Evolutionary conservation across 148 eudicot species (phyloP), one percentile per base, ranked within the genome.

Genomic region (Rhododendron williamsianum): DNA sequence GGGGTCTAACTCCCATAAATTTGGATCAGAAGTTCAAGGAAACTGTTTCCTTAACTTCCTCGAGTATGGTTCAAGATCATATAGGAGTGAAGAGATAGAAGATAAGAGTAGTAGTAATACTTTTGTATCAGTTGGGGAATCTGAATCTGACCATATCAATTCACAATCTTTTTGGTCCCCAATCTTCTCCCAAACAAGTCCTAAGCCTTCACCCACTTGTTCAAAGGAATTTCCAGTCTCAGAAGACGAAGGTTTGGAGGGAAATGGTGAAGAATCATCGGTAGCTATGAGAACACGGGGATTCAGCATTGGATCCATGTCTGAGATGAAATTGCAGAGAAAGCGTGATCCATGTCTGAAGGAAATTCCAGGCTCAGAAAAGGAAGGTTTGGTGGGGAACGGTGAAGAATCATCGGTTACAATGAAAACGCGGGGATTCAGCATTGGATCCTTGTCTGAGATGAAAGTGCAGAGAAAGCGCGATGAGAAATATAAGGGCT

Each of bases 21-120:
- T 90, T 87, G 85, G 92, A 92, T 83, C 88, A 87, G 78, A 90
- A 84, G 86, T 90, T 95, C 84, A 90, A 88, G 76, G 91, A 89
- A 84, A 86, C 84, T 88, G 85, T 84, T 78, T 86, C 79, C n/a
- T 65, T 72, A 43, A 25, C 83, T 60, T 90, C 93, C 41, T 82
- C 90, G 2, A 30, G 86, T 16, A 85, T 91, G 94, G 82, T 5
- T 90, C 91, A 49, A 92, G 89, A 82, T 88, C 88, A 21, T 82
- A 54, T 81, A 85, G 90, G 88, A 71, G 80, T 84, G 88, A 81
- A 80, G 74, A 87, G 51, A 82, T 56, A 78, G 92, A 49, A 58
- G 91, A 86, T 21, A 71, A 35, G 82, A 48, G 77, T 79, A 83
- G 49, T 54, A 38, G 78, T 45, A 84, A 80, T 51, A 82, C 82